Evolutionary conservation across 345 rosid genomes (phyloP).

Genomic region (Anacardium occidentale): DNA sequence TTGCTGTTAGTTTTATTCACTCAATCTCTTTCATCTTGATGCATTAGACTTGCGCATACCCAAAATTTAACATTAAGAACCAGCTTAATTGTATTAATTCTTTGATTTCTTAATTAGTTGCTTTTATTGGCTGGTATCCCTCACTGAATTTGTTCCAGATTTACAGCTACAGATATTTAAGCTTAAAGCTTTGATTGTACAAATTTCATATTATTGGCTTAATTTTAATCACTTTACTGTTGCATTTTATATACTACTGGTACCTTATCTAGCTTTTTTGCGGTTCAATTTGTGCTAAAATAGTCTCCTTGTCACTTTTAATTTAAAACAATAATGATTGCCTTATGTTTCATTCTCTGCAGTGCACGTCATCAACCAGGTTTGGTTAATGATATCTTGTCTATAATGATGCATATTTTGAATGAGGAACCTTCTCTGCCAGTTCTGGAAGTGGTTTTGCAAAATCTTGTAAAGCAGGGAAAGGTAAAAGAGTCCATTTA

Average conservation of each 20-base stretch:
- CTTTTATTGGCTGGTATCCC: not conserved
- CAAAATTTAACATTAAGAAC: not conserved
- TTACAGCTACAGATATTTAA: slow-evolving; percentile 7
- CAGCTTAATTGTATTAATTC: not conserved
- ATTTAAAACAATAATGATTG: slow-evolving; percentile 1
- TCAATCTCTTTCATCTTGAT: slow-evolving; percentile 4
- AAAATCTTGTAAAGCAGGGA: slow-evolving; percentile 67
- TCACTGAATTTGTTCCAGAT: not conserved
- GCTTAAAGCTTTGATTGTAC: slow-evolving; percentile 3
- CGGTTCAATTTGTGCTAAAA: not conserved
- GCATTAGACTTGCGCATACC: not conserved
- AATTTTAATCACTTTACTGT: slow-evolving; percentile 17
- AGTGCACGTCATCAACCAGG: slow-evolving; percentile 61
- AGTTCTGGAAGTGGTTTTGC: slow-evolving; percentile 56
- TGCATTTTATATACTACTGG: not conserved
- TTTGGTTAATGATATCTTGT: slow-evolving; percentile 58
- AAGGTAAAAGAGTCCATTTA: slow-evolving; percentile 33
- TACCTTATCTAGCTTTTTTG: not conserved
- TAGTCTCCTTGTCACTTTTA: slow-evolving; percentile 13
- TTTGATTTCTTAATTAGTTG: not conserved
- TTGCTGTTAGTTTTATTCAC: slow-evolving; percentile 8
- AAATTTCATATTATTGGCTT: slow-evolving; percentile 12
- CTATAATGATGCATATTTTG: slow-evolving; percentile 60
- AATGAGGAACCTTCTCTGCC: slow-evolving; percentile 64
- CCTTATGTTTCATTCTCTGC: slow-evolving; percentile 22